Base-by-base conservation (phyloP, 768 basidiomycete species). In the Suillus weaverae region DNA sequence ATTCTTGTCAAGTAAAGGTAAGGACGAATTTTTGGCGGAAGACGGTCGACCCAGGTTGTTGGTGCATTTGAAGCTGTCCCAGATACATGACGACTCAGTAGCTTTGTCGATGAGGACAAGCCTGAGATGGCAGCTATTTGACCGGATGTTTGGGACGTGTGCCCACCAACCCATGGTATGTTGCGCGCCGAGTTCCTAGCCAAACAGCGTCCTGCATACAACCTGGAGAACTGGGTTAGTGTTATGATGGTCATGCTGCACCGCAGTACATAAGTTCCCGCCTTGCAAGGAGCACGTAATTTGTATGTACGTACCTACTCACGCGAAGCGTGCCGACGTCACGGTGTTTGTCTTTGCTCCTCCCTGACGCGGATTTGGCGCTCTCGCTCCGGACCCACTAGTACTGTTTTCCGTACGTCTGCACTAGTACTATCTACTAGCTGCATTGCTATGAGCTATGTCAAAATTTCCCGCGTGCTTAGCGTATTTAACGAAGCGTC, bases 1-100 rank as follows among this genome's bases (percentile, higher is more conserved):
- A 97, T 83, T 62, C 97, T 86, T 53, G 90, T 91, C 32, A 99
- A 81, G 72, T 91, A 88, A 4, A 95, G 71, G 75, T 99, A 99
- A 5, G 97, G 96, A 56, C 80, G 84, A 38, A 85, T 67, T 75
- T 78, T 80, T 6, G 75, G 69, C 18, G 91, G 91, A 39, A 91
- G 73, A 60, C 79, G 81, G 69, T 90, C 89, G 32, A 91, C 81
- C 91, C 91, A 94, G 77, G 88, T 78, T 54, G 69, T 66, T 20
- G 76, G 67, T 10, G 71, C 69, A 22, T 65, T 64, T n/a, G 68
- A 38, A 26, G 26, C 26, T 9, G 68, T 43, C 14, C 50, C 64
- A 56, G 46, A 69, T 33, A 63, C 62, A 51, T 48, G 61, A 33
- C 73, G 72, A 62, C 73, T 41, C 60, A 66, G 54, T 13, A 38